Evolutionary conservation across 2,329 filamentous ascomycete species (phyloP), one percentile per base, ranked within the genome.

Genomic region (Sclerotinia trifoliorum): DNA sequence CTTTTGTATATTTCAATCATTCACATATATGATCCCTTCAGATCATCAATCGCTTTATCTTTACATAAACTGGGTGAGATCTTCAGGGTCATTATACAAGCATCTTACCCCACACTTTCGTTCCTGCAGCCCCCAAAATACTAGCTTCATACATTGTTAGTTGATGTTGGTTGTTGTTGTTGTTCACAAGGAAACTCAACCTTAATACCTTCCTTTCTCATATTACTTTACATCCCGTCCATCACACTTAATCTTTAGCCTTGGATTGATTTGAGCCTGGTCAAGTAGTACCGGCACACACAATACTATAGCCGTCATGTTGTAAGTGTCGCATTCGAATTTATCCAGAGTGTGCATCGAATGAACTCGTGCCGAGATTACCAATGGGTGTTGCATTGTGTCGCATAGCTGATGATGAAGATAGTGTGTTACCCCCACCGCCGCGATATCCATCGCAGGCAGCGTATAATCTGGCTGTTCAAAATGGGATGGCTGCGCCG

Each of bases 371-470:
- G 65, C 46, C 24, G 51, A 71, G 51, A 69, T 67, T 58, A 57
- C 69, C 75, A 63, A 77, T 73, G 73, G 69, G 68, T 62, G 54
- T 61, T 35, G 35, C 19, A 48, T 65, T 52, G 52, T 70, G 60
- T 63, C 46, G 29, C 60, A 63, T 63, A 26, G 32, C 60, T 63
- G 17, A 51, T 15, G 60, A 63, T 39, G 21, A 51, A 39, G 1
- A 26, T 63, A 77, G 91, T 80, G 93, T 96, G 74, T 85, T 97
- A 70, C 88, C 87, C 75, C 93, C 94, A 70, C 94, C 93, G 71
- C 93, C 91, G 70, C 88, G 93, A 79, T 97, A 96, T 82, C 90
- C 92, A 68, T 86, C 88, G 73, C 85, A 87, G 76, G 84, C 87
- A 75, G 88, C 89, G 72, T 91, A 91, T 79, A 91, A 91, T 81